A percentile compares a stretch with the other conserved stretches of the same genome.
Evolutionary conservation across 345 rosid species (phyloP).

Genomic region (Geranium brycei): DNA sequence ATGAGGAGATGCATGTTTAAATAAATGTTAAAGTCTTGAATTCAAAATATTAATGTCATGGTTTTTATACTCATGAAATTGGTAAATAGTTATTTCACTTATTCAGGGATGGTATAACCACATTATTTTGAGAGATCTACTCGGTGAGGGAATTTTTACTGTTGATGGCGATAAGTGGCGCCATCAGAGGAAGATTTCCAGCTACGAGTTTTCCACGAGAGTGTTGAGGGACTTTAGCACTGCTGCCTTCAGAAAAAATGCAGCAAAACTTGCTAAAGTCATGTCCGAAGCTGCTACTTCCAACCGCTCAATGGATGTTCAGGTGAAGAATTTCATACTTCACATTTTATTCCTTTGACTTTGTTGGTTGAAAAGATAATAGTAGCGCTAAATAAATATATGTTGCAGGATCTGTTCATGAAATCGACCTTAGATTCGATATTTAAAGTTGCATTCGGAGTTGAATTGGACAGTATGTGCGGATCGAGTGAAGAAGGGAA

Average conservation of each 20-base stretch:
- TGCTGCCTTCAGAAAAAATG: slow-evolving; percentile 25
- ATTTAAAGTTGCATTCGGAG: slow-evolving; percentile 48
- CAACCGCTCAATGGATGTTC: slow-evolving; percentile 21
- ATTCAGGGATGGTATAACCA: slow-evolving; percentile 30
- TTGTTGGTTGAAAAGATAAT: not conserved
- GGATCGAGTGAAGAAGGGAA: slow-evolving; percentile 35
- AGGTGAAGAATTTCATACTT: slow-evolving; percentile 13
- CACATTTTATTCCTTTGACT: no score
- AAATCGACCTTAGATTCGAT: slow-evolving; percentile 52
- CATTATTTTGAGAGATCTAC: slow-evolving; percentile 24
- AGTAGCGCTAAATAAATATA: not conserved
- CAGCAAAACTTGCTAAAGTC: slow-evolving; percentile 20
- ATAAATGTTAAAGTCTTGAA: no score
- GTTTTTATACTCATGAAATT: no score
- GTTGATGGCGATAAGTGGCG: slow-evolving; percentile 47
- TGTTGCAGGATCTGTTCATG: slow-evolving; percentile 40
- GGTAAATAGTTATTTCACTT: not conserved
- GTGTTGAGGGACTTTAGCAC: slow-evolving; percentile 38
- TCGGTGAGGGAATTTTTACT: slow-evolving; percentile 38
- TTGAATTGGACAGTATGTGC: slow-evolving; percentile 41
- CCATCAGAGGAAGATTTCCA: slow-evolving; percentile 35
- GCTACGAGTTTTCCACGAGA: slow-evolving; percentile 38
- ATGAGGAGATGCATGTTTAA: no score
- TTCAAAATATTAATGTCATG: no score
- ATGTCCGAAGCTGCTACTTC: slow-evolving; percentile 21